Evolutionary conservation across 495 filamentous ascomycete species (phyloP), one percentile per base, ranked within the genome.

Genomic region (Talaromyces borbonicus): DNA sequence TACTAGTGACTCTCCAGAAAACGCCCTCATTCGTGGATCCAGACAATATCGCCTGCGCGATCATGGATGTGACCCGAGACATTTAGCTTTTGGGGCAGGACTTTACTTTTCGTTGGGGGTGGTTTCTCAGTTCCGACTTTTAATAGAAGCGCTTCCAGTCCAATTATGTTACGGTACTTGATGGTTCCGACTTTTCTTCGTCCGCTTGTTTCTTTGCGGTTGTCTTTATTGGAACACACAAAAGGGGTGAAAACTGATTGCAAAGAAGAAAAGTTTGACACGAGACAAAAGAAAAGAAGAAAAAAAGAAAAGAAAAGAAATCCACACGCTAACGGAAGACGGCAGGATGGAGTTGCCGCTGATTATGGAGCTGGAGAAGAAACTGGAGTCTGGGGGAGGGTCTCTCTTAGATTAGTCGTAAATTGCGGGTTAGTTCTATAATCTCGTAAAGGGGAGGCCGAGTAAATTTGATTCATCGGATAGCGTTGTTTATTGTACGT

Each of bases 171-270:
- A n/a, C n/a, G n/a, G n/a, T n/a, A n/a, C n/a, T n/a, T n/a, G n/a
- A n/a, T n/a, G 9, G 41, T 18, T 27, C 41, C 41, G 41, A 19
- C 23, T 44, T 44, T 44, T 44, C 24, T 14, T 44, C 42, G 42
- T 27, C 20, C 15, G 7, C 14, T 30, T 22, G 31, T n/a, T n/a
- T n/a, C n/a, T n/a, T n/a, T n/a, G n/a, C n/a, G n/a, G n/a, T n/a
- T n/a, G n/a, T n/a, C n/a, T n/a, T n/a, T n/a, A n/a, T n/a, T n/a
- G n/a, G n/a, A n/a, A n/a, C n/a, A n/a, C n/a, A 26, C 23, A 41
- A 16, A 8, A 23, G 23, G 20, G 38, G 24, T 18, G 12, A 41
- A 41, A 29, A 14, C n/a, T n/a, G n/a, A n/a, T n/a, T n/a, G n/a
- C n/a, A 11, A 22, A 23, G 37, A 14, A 9, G 37, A 41, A 41